These are phyloP conservation scores for Boletus reticuloceps DNA, from an alignment of 768 basidiomycete genomes.

Conservation along the genomic window DNA sequence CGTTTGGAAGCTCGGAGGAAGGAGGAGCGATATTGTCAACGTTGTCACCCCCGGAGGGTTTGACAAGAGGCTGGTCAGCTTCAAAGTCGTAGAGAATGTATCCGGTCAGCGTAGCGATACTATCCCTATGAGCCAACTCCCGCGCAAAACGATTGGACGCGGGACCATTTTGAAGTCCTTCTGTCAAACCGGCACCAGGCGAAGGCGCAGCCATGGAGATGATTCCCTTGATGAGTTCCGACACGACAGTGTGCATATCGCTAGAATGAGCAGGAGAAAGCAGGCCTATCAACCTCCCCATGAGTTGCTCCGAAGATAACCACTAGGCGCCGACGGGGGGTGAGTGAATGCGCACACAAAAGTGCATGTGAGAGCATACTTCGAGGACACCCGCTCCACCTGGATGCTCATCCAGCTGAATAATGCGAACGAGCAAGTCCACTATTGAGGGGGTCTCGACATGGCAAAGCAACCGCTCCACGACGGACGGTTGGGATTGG, in stretches of 20 bases:
- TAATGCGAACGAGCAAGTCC: slow-evolving; percentile 86
- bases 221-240: slow-evolving; percentile 91
- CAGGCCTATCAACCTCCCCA: slow-evolving; percentile 75
- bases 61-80: slow-evolving; percentile 19
- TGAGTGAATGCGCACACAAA: slow-evolving; percentile 25
- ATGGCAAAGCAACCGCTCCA: slow-evolving; percentile 79
- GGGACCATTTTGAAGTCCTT: slow-evolving; percentile 65
- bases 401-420: slow-evolving; percentile 84
- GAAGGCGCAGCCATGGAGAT: slow-evolving; percentile 93
- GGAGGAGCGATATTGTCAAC: slow-evolving; percentile 10
- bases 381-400: slow-evolving; percentile 82
- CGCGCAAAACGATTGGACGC: slow-evolving; percentile 87
- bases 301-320: slow-evolving; percentile 82
- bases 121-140: slow-evolving; percentile 75
- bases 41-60: slow-evolving; percentile 9
- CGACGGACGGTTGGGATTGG: slow-evolving; percentile 73
- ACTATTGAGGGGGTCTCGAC: slow-evolving; percentile 89
- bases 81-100: slow-evolving; percentile 75
- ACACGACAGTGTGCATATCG: slow-evolving; percentile 80
- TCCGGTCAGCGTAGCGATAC: slow-evolving; percentile 64
- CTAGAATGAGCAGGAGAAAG: slow-evolving; percentile 75
- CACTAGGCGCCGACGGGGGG: slow-evolving; percentile 54
- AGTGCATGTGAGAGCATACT: slow-evolving; percentile 53
- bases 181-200: slow-evolving; percentile 69
- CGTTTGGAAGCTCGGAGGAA: slow-evolving; percentile 32